Percentiles rank a stretch among this genome's conserved stretches.
phyloP scores from a whole-genome alignment of 2,329 filamentous ascomycete species.

The Scytalidium lignicola region DNA sequence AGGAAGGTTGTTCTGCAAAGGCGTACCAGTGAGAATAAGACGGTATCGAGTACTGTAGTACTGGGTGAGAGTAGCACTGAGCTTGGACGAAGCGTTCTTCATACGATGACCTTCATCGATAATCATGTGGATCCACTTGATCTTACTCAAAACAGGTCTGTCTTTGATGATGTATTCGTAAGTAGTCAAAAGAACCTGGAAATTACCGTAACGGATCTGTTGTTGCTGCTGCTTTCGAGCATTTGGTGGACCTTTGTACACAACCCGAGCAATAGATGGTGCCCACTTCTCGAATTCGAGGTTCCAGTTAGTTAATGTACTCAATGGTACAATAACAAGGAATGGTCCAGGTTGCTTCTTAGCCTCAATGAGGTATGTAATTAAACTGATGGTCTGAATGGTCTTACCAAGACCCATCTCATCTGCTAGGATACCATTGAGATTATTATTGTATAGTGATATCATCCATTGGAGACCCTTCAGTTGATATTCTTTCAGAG shows the following conservation, averaged over 20 bases:
- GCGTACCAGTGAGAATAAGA: conserved; percentile 94
- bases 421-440: conserved; percentile 96
- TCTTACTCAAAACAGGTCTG: conserved; percentile 88
- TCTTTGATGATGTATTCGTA: conserved; percentile 99
- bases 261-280: conserved; percentile 76
- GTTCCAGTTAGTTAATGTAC: conserved; percentile 98
- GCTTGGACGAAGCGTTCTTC: conserved; percentile 97
- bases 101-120: conserved; percentile 99
- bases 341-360: conserved; percentile 91
- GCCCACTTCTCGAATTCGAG: conserved; percentile 99
- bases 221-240: conserved; percentile 86
- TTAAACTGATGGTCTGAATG: conserved; percentile 96
- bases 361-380: conserved; percentile 94
- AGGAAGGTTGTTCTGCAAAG: conserved; percentile 91
- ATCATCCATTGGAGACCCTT: conserved; percentile 99
- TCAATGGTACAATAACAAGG: conserved; percentile 92
- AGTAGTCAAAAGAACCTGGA: conserved; percentile 94
- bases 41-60: conserved; percentile 96
- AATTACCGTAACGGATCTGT: conserved; percentile 87
- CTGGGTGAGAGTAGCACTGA: conserved; percentile 88
- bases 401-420: conserved; percentile 99
- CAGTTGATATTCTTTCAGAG: conserved; percentile 93
- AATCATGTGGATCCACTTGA: conserved; percentile 99
- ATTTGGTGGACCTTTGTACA: conserved; percentile 94
- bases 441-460: conserved; percentile 98